These are phyloP conservation scores for Verticillium isaacii DNA, from an alignment of 2,329 filamentous ascomycete species.

Conservation along the genomic window DNA sequence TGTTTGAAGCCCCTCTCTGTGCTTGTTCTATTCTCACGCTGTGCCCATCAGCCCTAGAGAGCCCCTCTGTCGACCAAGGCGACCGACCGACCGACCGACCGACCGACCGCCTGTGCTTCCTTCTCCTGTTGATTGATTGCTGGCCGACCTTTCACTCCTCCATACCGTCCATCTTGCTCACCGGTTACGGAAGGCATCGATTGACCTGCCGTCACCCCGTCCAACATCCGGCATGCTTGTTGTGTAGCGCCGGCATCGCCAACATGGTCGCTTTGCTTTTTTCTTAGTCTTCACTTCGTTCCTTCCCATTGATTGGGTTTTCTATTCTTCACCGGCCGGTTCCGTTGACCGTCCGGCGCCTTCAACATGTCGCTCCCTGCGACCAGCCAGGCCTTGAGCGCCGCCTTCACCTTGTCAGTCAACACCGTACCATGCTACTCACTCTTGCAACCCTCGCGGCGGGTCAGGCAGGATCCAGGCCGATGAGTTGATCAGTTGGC, in stretches of 20 bases:
- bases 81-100: not conserved
- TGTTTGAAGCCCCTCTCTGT: not conserved
- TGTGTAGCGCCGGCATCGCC: not conserved
- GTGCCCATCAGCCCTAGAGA: not conserved
- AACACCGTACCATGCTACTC: not conserved
- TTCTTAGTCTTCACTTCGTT: constrained; percentile 24
- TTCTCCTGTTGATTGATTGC: not conserved
- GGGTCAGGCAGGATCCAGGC: not conserved
- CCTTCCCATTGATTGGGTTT: constrained; percentile 44
- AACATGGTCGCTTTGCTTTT: constrained; percentile 8
- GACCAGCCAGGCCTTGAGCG: constrained; percentile 43
- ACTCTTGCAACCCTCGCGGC: not conserved
- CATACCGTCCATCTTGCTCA: constrained; percentile 11
- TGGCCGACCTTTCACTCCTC: constrained; percentile 7
- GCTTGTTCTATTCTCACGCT: not conserved
- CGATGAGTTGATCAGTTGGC: not conserved
- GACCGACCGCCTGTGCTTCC: not conserved
- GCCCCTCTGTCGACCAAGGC: not conserved
- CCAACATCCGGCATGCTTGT: not conserved
- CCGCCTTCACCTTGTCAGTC: constrained; percentile 52
- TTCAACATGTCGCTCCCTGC: constrained; percentile 39
- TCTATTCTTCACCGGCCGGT: constrained; percentile 24
- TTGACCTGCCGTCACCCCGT: not conserved
- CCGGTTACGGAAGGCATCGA: constrained; percentile 2
- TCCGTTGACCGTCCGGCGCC: constrained; percentile 16